These are phyloP conservation scores for Russula vinacea DNA, from an alignment of 768 basidiomycete genomes.

Conservation along the genomic window DNA sequence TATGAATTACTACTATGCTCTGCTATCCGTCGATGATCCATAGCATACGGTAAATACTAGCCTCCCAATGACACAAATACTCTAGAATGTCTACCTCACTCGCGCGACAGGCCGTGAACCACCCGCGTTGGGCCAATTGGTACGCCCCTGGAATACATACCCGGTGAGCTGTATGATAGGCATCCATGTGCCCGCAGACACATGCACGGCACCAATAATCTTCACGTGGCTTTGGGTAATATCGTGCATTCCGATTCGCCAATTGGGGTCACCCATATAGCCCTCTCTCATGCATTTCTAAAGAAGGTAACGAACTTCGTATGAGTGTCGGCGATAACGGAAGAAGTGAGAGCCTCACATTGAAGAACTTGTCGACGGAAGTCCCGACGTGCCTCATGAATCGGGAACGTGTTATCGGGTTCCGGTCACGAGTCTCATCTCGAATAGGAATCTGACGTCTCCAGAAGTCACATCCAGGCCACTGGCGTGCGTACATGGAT, in stretches of 20 bases:
- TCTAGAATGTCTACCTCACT: neutral
- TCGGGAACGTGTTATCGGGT: conserved; percentile 7
- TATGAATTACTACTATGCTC: neutral
- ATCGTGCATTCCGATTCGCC: conserved; percentile 4
- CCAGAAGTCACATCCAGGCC: conserved; percentile 5
- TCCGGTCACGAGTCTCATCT: conserved; percentile 11
- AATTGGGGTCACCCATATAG: neutral
- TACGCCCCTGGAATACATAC: conserved; percentile 4
- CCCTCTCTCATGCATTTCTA: neutral
- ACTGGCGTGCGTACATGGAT: neutral
- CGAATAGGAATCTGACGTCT: conserved; percentile 10
- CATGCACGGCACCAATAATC: conserved; percentile 18
- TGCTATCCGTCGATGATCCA: neutral
- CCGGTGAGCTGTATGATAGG: conserved; percentile 18
- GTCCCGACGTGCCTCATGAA: conserved; percentile 16
- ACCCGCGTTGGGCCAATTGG: neutral
- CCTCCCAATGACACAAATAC: neutral
- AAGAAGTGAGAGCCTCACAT: neutral
- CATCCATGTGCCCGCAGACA: conserved; percentile 21
- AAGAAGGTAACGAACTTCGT: neutral
- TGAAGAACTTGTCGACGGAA: conserved; percentile 10
- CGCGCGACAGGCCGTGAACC: neutral
- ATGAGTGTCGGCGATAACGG: neutral
- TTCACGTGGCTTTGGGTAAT: conserved; percentile 14
- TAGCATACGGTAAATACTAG: neutral